Conservation (phyloP, 495 filamentous ascomycete species). For the Lepidopterella palustris region DNA sequence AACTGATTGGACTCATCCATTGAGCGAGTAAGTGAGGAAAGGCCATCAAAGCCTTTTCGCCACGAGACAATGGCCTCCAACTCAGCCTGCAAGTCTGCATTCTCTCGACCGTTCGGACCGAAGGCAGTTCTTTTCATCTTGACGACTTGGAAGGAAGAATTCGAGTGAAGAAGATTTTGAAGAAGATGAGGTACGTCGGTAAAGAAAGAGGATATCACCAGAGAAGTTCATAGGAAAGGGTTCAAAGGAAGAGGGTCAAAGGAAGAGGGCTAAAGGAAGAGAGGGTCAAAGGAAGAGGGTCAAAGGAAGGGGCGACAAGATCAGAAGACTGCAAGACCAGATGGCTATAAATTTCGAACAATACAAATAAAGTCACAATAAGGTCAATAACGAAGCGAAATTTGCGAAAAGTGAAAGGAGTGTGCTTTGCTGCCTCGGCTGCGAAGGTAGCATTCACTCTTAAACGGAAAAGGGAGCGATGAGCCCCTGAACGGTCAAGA, state of each 20-base stretch:
- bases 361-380: neutral
- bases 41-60: conserved; percentile 11
- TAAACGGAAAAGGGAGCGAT: too few relatives aligned
- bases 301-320: conserved; percentile 5
- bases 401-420: too few relatives aligned
- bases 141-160: too few relatives aligned
- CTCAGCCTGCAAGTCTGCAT: conserved; percentile 17
- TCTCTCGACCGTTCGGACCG: neutral
- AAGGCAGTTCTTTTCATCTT: too few relatives aligned
- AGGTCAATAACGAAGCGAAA: neutral
- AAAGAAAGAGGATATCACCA: too few relatives aligned
- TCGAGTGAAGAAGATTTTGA: too few relatives aligned
- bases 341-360: neutral
- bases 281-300: neutral
- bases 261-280: conserved; percentile 5
- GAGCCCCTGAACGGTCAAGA: too few relatives aligned
- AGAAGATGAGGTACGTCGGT: too few relatives aligned
- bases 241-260: conserved; percentile 1
- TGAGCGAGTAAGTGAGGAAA: conserved; percentile 14
- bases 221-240: too few relatives aligned
- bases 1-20: conserved; percentile 23
- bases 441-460: too few relatives aligned
- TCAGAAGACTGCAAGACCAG: neutral
- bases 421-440: too few relatives aligned
- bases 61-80: conserved; percentile 6